Base-by-base conservation (phyloP, 345 rosid species). In the Pugionium dolabratum region DNA sequence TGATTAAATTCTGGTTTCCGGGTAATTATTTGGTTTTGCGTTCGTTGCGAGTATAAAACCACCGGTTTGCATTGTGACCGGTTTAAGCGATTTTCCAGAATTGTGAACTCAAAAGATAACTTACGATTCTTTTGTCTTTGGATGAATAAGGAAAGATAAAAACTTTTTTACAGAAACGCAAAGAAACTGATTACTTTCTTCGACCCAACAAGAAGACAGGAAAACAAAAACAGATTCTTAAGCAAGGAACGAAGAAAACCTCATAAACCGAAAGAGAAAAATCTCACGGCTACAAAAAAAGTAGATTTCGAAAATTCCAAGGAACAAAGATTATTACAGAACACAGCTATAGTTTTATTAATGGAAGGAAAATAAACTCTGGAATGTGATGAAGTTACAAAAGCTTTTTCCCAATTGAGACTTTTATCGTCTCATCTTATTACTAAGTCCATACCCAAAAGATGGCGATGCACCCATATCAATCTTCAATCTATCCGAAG, bases 401-500 rank as follows among this genome's bases (percentile, higher is more conserved):
- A 51, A 61, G 28, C 18, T 8, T 18, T 33, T 8, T 34, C 18
- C 45, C 6, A 31, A 34, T 27, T 8, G 6, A 42, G 47, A n/a
- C 25, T 42, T 37, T 11, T n/a, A 71, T 54, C 69, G 63, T 63
- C 75, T 62, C 51, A 47, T 0, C 55, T 4, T 62, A 42, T 4
- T 43, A 43, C 61, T 10, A 55, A 27, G 55, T 8, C 64, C 63
- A 5, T 62, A 9, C 54, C 46, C 62, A 36, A 72, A 53, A 59
- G 78, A n/a, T 41, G 76, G 70, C 66, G 76, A 51, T 69, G 76
- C 46, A 42, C 11, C 8, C 64, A 84, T 58, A 4, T 82, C 40
- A 1, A 80, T 41, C 71, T 65, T 61, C 69, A 83, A 71, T 6
- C 47, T 1, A 31, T 81, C 78, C 10, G 95, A 67, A 49, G 80